Base-by-base conservation (phyloP, 73 alveolate species). In the Paramecium sexaurelia region DNA sequence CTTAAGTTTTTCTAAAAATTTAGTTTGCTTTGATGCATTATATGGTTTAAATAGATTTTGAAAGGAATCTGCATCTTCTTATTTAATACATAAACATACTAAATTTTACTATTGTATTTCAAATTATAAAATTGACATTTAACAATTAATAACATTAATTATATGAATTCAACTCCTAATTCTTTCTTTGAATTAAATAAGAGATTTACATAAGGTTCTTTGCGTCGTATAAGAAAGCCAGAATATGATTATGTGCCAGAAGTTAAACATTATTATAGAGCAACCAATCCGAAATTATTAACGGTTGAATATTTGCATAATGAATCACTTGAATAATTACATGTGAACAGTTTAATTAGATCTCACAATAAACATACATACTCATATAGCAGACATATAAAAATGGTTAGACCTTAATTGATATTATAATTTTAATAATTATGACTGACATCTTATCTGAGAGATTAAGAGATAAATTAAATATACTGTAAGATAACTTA, bases 171-270 rank as follows among this genome's bases (percentile, higher is more conserved):
- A 73, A 73, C 55, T 8, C 32, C 36, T 10, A 73, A 73, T n/a
- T 73, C 87, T 8, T 73, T 73, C 43, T 39, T 11, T 36, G 87
- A 73, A 39, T 36, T 73, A 36, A 73, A 73, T 66, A 73, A 73
- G 56, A 27, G 87, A 73, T 73, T 73, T 20, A 73, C 87, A 10
- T 19, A 73, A 36, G 87, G 87, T 0, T 73, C 87, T n/a, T 73
- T 36, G n/a, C 32, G 87, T 20, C 36, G 87, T 17, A 19, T 36
- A 1, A 4, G 57, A 33, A 73, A 73, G 43, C 40, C 66, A 36
- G 87, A 73, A 8, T 73, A 73, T 17, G 87, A 73, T 7, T 73
- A 73, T 39, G 56, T 39, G 7, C 55, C 57, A 33, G 87, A 73
- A 73, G 55, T 36, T n/a, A 73, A 73, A 73, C 43, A 36, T 39